Conservation (phyloP, 192 early-diverging fungal species). For the Rhizophlyctis rosea region DNA sequence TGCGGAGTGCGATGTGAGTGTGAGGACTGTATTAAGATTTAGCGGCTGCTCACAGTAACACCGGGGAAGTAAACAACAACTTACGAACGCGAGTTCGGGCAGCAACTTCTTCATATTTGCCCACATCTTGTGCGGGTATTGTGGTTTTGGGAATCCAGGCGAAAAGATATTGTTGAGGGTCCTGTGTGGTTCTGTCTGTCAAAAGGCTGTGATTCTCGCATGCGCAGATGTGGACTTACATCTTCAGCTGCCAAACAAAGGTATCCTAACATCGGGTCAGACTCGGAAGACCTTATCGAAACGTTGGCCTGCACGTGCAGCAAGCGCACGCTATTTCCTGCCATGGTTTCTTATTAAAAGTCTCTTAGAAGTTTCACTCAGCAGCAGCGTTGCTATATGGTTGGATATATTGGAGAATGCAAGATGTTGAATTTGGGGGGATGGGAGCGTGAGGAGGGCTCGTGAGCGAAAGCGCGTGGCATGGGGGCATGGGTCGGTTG, state of each 20-base stretch:
- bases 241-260: conserved; percentile 19
- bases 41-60: neutral
- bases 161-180: neutral
- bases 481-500: too few species aligned
- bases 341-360: too few species aligned
- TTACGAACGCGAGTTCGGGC: conserved; percentile 15
- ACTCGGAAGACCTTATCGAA: conserved; percentile 16
- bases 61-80: neutral
- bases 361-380: too few species aligned
- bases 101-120: conserved; percentile 24
- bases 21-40: conserved; percentile 2
- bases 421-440: too few species aligned
- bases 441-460: too few species aligned
- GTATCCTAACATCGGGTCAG: conserved; percentile 13
- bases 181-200: conserved; percentile 5
- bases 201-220: neutral
- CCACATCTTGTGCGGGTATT: conserved; percentile 14
- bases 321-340: too few species aligned
- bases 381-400: too few species aligned
- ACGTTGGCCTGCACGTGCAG: conserved; percentile 19
- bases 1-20: neutral
- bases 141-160: conserved; percentile 28
- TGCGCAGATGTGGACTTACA: neutral
- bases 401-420: too few species aligned
- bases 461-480: too few species aligned